A percentile compares a stretch with the other conserved stretches of the same genome.
phyloP scores from a whole-genome alignment of 441 rosid genomes.

The Pelargonium citronellum region DNA sequence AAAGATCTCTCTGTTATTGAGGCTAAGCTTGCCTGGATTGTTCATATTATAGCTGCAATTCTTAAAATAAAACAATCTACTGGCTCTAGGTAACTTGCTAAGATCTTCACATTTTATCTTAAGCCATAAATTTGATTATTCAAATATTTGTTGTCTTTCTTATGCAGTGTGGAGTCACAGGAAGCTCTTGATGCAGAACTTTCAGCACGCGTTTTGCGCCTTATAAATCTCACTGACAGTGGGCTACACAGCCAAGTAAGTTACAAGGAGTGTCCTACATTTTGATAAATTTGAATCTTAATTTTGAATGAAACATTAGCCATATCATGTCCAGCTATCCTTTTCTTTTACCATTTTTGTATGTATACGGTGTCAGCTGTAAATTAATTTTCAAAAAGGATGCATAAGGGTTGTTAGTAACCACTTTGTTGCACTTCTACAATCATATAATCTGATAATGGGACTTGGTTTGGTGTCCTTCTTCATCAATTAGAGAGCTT shows the following conservation, averaged over 20 bases:
- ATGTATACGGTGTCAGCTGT: background rate
- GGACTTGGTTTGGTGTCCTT: no score
- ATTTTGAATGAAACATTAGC: conserved; percentile 7
- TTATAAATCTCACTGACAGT: conserved; percentile 85
- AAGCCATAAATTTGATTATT: background rate
- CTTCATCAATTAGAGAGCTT: no score
- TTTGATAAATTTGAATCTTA: background rate
- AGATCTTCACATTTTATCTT: background rate
- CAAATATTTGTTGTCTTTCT: conserved; percentile 5
- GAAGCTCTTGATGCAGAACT: conserved; percentile 99
- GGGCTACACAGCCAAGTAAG: conserved; percentile 87
- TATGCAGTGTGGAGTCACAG: conserved; percentile 84
- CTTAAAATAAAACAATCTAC: conserved; percentile 82
- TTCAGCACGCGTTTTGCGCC: conserved; percentile 92
- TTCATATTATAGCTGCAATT: conserved; percentile 93
- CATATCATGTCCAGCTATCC: background rate
- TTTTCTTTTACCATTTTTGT: conserved; percentile 1
- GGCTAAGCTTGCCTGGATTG: conserved; percentile 95
- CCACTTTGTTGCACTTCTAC: background rate
- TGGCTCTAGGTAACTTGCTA: conserved; percentile 66
- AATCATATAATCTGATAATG: background rate
- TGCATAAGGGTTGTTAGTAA: background rate
- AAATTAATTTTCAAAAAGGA: background rate
- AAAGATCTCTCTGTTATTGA: conserved; percentile 74
- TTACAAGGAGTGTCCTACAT: background rate